phyloP scores from a whole-genome alignment of 2,329 filamentous ascomycete species.

The Aspergillus floridensis region DNA sequence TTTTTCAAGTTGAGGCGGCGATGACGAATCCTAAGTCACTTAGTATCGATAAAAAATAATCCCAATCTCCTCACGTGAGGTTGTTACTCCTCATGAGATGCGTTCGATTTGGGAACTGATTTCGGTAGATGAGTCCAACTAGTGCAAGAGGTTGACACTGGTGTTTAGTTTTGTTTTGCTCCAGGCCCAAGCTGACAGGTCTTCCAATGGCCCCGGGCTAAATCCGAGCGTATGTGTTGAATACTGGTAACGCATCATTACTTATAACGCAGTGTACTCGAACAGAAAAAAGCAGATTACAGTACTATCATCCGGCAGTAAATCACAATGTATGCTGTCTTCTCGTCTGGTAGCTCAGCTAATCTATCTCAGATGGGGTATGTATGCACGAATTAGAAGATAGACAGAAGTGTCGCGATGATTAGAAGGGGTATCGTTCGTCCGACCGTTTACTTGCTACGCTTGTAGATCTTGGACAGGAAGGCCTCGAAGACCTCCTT shows the following conservation, averaged over 20 bases:
- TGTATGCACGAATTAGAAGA: constrained; percentile 2
- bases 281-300: no score
- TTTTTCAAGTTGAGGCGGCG: not conserved
- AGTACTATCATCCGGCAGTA: no score
- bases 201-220: no score
- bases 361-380: constrained; percentile 9
- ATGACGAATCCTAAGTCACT: not conserved
- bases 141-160: no score
- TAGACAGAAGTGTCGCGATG: not conserved
- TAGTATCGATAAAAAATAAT: not conserved
- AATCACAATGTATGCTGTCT: not conserved
- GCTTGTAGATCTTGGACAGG: constrained; percentile 96
- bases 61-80: not conserved
- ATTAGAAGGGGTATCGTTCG: constrained; percentile 7
- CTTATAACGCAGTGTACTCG: no score
- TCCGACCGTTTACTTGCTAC: constrained; percentile 69
- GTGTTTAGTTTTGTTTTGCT: no score
- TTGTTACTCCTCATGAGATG: no score
- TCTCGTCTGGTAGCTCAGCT: not conserved
- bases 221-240: no score
- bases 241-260: no score
- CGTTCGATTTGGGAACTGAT: no score
- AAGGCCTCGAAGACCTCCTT: constrained; percentile 87
- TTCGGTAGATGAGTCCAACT: no score
- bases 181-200: no score